Base-by-base conservation (phyloP, 768 basidiomycete species). In the Phanerodontia chrysosporium region DNA sequence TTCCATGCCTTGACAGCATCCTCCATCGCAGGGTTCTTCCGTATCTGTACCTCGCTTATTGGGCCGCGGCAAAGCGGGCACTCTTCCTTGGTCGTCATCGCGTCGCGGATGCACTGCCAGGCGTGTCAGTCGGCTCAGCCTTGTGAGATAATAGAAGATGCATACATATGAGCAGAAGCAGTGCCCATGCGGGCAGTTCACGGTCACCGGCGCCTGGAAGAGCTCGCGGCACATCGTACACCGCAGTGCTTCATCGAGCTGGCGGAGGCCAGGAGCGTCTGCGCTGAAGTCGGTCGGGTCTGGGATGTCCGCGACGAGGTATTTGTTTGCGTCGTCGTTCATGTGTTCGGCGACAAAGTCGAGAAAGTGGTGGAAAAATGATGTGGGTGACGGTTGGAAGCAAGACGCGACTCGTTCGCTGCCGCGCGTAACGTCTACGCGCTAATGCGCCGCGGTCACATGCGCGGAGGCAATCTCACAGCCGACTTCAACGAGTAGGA, bases 141-240 rank as follows among this genome's bases (percentile, higher is more conserved):
- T 46, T n/a, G 45, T 6, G n/a, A n/a, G n/a, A 36, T 9, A 21
- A 22, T 18, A 10, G 18, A 21, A 25, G 42, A 5, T 52, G 6
- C n/a, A 13, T 62, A 90, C 89, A 66, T 81, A 68, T 14, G 89
- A 90, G 73, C 92, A 93, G 68, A 92, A 94, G 49, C 84, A 86
- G 66, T 94, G 92, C 0, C 90, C 91, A 14, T 54, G 54, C 35
- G 55, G 46, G 67, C 92, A 93, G 5, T 70, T 70, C 3, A 93
- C 78, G 2, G 83, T 83, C 27, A 93, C 85, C 4, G 92, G 92
- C 0, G 80, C 90, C 53, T 81, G 81, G 65, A 83, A 89, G 32
- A 86, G 76, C 59, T 92, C 89, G 39, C 84, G 78, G 67, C 92
- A 94, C 56, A 94, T 91, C 27, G 80, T 78, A 65, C 92, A 94